A percentile compares a stretch with the other conserved stretches of the same genome.
Conservation (phyloP, 2,329 filamentous ascomycete species). For the Aulographum hederae region DNA sequence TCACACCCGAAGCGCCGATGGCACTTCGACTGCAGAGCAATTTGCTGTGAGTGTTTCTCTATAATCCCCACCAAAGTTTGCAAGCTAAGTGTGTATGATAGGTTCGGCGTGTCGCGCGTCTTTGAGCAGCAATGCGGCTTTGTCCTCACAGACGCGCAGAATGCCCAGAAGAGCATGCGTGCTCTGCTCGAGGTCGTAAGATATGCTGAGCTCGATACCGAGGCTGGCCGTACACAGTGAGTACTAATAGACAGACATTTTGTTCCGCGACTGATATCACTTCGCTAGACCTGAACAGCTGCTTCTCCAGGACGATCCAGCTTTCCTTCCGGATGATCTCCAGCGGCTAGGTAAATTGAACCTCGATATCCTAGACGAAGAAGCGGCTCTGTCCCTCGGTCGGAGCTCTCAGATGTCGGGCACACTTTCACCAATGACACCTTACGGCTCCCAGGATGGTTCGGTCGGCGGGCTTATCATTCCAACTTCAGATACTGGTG, state of each 20-base stretch:
- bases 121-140: conserved; percentile 79
- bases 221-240: conserved; percentile 56
- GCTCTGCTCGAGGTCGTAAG: conserved; percentile 42
- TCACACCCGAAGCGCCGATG: conserved; percentile 68
- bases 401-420: conserved; percentile 15
- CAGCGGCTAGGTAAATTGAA: too few relatives aligned
- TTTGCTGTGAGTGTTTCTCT: conserved; percentile 40
- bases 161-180: conserved; percentile 55
- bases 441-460: conserved; percentile 9
- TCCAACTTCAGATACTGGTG: background rate
- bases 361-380: too few relatives aligned
- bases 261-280: conserved; percentile 1
- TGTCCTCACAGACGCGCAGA: conserved; percentile 63
- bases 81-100: conserved; percentile 10
- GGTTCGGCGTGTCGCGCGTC: conserved; percentile 66
- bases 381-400: conserved; percentile 16
- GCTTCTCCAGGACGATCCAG: conserved; percentile 63
- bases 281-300: conserved; percentile 53
- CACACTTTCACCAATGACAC: conserved; percentile 19
- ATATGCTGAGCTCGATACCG: conserved; percentile 45
- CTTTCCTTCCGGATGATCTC: conserved; percentile 57
- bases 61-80: conserved; percentile 1
- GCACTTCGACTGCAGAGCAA: conserved; percentile 80
- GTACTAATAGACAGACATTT: conserved; percentile 7
- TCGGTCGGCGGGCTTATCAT: background rate